These are phyloP conservation scores for Nannizzia gypsea DNA, from an alignment of 2,329 filamentous ascomycete species.

Conservation along the genomic window DNA sequence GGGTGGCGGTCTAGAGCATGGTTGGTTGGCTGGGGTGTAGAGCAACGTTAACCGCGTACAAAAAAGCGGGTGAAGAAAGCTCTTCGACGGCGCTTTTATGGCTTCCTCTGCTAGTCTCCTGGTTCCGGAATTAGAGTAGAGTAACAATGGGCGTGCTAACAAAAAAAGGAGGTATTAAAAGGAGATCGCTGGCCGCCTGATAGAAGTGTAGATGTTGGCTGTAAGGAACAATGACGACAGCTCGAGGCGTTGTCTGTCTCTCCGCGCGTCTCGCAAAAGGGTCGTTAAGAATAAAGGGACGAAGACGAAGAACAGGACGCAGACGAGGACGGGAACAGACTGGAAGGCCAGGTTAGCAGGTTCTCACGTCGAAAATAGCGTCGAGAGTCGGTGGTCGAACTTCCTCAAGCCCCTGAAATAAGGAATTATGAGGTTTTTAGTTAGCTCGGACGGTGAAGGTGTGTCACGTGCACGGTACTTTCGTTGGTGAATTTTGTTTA, in stretches of 20 bases:
- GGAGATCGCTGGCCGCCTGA: neutral
- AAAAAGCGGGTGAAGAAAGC: neutral
- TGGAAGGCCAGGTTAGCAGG: neutral
- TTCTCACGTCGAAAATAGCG: neutral
- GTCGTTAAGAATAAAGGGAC: slow-evolving; percentile 2
- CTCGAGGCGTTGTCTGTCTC: neutral
- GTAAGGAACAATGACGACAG: neutral
- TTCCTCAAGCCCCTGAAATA: slow-evolving; percentile 2
- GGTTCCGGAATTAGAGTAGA: neutral
- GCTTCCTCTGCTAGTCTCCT: neutral
- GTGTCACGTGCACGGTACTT: neutral
- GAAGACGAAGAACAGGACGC: neutral
- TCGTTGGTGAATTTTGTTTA: neutral
- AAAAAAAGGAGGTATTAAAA: neutral
- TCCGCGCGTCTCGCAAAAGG: neutral
- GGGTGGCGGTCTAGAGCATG: slow-evolving; percentile 2
- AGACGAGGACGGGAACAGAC: neutral
- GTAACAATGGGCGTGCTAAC: neutral
- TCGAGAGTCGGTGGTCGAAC: neutral
- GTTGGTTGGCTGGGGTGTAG: neutral
- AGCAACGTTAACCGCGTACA: neutral
- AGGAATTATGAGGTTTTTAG: neutral
- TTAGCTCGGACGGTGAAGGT: neutral
- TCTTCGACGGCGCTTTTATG: neutral
- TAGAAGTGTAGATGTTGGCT: neutral